Conservation (phyloP, 2,329 filamentous ascomycete species). For the Colletotrichum noveboracense region DNA sequence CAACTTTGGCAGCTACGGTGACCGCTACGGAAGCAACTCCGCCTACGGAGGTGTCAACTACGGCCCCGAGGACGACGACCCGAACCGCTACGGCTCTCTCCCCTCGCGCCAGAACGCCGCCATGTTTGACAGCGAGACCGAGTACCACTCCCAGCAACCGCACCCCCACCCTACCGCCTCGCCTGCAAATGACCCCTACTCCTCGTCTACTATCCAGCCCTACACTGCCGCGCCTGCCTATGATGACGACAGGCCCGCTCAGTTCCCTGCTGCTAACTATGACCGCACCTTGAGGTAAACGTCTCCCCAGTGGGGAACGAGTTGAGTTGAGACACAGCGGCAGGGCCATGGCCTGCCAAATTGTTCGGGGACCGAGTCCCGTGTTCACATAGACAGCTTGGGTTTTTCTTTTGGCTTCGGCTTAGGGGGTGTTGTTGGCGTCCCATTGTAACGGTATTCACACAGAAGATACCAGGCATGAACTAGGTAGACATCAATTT, state of each 20-base stretch:
- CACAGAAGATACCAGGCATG: conserved; percentile 22
- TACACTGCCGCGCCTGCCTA: conserved; percentile 44
- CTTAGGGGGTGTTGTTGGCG: conserved; percentile 27
- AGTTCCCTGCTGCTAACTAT: conserved; percentile 65
- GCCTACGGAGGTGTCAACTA: conserved; percentile 25
- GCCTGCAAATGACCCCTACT: not conserved
- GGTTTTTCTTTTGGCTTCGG: conserved; percentile 15
- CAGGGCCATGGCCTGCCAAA: not conserved
- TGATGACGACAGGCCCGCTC: conserved; percentile 49
- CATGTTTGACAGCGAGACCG: conserved; percentile 56
- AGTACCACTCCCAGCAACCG: conserved; percentile 44
- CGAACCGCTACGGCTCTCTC: conserved; percentile 42
- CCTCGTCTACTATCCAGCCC: conserved; percentile 29
- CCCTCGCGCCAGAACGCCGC: conserved; percentile 40
- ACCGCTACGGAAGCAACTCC: conserved; percentile 30
- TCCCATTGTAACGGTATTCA: conserved; percentile 27
- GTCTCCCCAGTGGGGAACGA: not conserved
- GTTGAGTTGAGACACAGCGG: not conserved
- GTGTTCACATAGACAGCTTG: conserved; percentile 18
- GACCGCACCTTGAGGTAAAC: conserved; percentile 40
- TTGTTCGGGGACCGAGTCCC: not conserved
- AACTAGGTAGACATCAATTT: conserved; percentile 22
- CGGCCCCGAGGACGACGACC: conserved; percentile 39
- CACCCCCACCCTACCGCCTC: not conserved
- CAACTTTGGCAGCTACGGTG: conserved; percentile 35